A percentile compares a stretch with the other conserved stretches of the same genome.
These are phyloP conservation scores for Neospermospora avenae DNA, from an alignment of 2,329 filamentous ascomycete species.

Conservation along the genomic window DNA sequence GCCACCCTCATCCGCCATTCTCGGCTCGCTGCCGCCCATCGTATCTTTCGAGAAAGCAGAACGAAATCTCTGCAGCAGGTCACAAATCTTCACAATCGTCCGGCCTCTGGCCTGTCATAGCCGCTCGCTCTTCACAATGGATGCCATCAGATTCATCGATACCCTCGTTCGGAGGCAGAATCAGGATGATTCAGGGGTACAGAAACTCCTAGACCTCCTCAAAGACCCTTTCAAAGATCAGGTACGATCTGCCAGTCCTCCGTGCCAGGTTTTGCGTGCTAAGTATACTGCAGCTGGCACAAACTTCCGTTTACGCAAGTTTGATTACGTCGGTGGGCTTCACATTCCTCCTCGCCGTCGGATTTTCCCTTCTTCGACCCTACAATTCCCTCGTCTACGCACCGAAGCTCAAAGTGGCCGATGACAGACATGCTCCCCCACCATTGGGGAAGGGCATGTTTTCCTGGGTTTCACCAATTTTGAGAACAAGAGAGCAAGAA, in stretches of 20 bases:
- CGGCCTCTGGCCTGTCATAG: conserved; percentile 34
- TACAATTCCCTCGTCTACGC: conserved; percentile 93
- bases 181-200: conserved; percentile 18
- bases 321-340: conserved; percentile 76
- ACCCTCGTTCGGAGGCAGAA: conserved; percentile 20
- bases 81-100: conserved; percentile 12
- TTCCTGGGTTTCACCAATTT: conserved; percentile 78
- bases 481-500: conserved; percentile 72
- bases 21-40: conserved; percentile 4
- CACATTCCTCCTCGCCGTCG: conserved; percentile 68
- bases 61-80: conserved; percentile 1
- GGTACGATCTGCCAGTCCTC: conserved; percentile 5
- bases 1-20: background rate
- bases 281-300: conserved; percentile 26
- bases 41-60: background rate
- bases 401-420: conserved; percentile 87
- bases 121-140: conserved; percentile 31
- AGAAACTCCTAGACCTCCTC: conserved; percentile 32
- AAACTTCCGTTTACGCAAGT: conserved; percentile 70
- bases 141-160: conserved; percentile 14
- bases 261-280: conserved; percentile 4
- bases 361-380: conserved; percentile 86
- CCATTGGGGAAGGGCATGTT: conserved; percentile 83
- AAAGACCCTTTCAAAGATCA: conserved; percentile 30
- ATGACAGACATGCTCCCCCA: conserved; percentile 85